Percentiles rank a stretch among this genome's conserved stretches.
Evolutionary conservation across 148 eudicot species (phyloP).

Genomic region (Gaultheria prostrata): DNA sequence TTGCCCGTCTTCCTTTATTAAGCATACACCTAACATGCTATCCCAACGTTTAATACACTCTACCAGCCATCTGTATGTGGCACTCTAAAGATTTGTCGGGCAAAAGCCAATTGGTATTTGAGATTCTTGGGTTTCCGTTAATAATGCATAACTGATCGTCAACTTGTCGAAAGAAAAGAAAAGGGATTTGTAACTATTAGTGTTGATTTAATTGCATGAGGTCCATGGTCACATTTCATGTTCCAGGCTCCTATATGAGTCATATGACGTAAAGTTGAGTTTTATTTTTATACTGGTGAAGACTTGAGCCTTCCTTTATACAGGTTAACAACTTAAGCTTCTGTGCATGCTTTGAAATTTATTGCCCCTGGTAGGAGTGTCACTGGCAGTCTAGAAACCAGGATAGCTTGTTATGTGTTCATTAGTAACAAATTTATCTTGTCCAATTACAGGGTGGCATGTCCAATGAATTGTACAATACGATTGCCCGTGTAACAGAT

Average conservation of each 20-base stretch:
- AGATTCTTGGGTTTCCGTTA: not conserved
- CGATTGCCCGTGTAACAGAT: slow-evolving; percentile 94
- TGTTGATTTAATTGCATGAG: not conserved
- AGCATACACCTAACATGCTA: not conserved
- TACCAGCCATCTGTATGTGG: not conserved
- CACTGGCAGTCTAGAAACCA: not conserved
- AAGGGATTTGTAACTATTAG: not conserved
- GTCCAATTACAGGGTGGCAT: slow-evolving; percentile 79
- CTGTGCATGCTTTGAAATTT: not conserved
- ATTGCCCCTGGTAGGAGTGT: not conserved
- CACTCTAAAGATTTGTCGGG: not conserved
- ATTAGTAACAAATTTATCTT: slow-evolving; percentile 12
- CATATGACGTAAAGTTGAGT: not conserved
- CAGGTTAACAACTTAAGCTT: not conserved
- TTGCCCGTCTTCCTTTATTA: not conserved
- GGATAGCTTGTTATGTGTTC: not conserved
- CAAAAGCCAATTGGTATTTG: not conserved
- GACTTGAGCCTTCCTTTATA: not conserved
- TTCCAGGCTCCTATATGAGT: not conserved
- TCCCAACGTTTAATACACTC: not conserved
- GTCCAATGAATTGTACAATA: slow-evolving; percentile 92
- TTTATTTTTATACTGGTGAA: not conserved
- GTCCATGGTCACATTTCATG: not conserved
- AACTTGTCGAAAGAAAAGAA: not conserved
- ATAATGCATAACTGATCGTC: not conserved